phyloP scores from a whole-genome alignment of 2,329 filamentous ascomycete genomes.

The Cordyceps fumosorosea region DNA sequence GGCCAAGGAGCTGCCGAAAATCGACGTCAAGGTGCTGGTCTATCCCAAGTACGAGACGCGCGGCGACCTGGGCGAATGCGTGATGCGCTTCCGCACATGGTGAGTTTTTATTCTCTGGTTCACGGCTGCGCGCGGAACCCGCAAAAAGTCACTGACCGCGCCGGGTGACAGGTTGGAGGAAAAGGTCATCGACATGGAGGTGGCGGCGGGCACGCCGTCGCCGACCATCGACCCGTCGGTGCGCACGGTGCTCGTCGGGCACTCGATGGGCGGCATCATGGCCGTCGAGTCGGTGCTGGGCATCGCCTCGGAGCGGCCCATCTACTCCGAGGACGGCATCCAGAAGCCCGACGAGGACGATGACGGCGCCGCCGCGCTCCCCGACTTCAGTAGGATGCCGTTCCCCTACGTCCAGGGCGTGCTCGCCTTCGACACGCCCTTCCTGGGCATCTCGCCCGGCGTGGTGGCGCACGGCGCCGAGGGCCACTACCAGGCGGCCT shows the following conservation, averaged over 20 bases:
- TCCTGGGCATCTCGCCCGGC: slow-evolving; percentile 71
- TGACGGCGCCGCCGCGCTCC: slow-evolving; percentile 10
- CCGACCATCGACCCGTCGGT: slow-evolving; percentile 84
- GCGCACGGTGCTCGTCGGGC: slow-evolving; percentile 72
- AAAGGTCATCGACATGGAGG: slow-evolving; percentile 90
- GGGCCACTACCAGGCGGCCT: slow-evolving; percentile 71
- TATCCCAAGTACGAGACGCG: slow-evolving; percentile 80
- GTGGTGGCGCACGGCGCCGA: slow-evolving; percentile 85
- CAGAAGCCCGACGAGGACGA: slow-evolving; percentile 25
- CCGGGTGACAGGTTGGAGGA: slow-evolving; percentile 60
- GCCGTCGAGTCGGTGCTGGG: slow-evolving; percentile 80
- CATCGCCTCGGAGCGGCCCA: slow-evolving; percentile 52
- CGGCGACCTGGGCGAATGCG: slow-evolving; percentile 65
- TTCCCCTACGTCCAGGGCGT: slow-evolving; percentile 90
- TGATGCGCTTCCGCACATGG: slow-evolving; percentile 71
- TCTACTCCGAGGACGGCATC: slow-evolving; percentile 40
- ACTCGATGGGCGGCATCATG: slow-evolving; percentile 91
- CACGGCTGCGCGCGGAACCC: background rate
- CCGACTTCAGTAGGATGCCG: slow-evolving; percentile 60
- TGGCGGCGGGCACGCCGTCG: slow-evolving; percentile 69
- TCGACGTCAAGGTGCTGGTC: slow-evolving; percentile 61
- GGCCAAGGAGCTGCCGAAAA: slow-evolving; percentile 58
- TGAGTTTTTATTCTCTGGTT: slow-evolving; percentile 28
- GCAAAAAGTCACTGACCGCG: background rate
- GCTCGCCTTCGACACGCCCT: slow-evolving; percentile 91